These are phyloP conservation scores for Meyerozyma smithsonii DNA, from an alignment of 1,139 yeast species.

Conservation along the genomic window DNA sequence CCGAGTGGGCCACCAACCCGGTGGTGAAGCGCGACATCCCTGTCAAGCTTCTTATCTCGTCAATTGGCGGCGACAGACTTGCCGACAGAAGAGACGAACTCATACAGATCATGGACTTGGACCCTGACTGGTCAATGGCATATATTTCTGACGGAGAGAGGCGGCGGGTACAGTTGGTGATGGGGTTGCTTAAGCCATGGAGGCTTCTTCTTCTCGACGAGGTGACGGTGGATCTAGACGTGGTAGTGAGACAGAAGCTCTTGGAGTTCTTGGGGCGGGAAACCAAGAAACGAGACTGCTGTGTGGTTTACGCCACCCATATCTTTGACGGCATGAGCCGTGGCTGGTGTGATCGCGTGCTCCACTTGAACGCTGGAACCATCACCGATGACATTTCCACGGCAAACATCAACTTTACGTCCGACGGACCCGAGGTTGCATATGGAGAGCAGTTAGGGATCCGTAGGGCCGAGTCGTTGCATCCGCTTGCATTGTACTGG, in stretches of 20 bases:
- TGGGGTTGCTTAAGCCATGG: constrained; percentile 95
- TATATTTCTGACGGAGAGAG: constrained; percentile 91
- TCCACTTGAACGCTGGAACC: constrained; percentile 74
- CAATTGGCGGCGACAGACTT: constrained; percentile 77
- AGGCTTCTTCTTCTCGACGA: constrained; percentile 78
- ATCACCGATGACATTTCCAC: constrained; percentile 25
- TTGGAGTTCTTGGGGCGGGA: constrained; percentile 67
- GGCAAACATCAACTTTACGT: constrained; percentile 25
- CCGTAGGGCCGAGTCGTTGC: constrained; percentile 49
- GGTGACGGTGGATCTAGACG: constrained; percentile 94
- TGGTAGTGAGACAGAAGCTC: constrained; percentile 75
- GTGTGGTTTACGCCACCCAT: constrained; percentile 89
- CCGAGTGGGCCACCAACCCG: constrained; percentile 96
- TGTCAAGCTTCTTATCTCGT: constrained; percentile 68
- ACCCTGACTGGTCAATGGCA: constrained; percentile 89
- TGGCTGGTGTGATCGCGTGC: constrained; percentile 78
- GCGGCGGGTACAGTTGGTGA: constrained; percentile 84
- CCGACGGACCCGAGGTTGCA: constrained; percentile 11
- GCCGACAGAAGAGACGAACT: constrained; percentile 74
- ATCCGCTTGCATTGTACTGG: constrained; percentile 72
- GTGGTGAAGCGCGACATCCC: constrained; percentile 88
- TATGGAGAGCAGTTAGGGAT: constrained; percentile 13
- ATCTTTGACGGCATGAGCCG: constrained; percentile 87
- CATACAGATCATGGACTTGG: constrained; percentile 74
- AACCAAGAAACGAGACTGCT: constrained; percentile 60